These are phyloP conservation scores for Striga hermonthica DNA, from an alignment of 305 asterid species.

Conservation along the genomic window DNA sequence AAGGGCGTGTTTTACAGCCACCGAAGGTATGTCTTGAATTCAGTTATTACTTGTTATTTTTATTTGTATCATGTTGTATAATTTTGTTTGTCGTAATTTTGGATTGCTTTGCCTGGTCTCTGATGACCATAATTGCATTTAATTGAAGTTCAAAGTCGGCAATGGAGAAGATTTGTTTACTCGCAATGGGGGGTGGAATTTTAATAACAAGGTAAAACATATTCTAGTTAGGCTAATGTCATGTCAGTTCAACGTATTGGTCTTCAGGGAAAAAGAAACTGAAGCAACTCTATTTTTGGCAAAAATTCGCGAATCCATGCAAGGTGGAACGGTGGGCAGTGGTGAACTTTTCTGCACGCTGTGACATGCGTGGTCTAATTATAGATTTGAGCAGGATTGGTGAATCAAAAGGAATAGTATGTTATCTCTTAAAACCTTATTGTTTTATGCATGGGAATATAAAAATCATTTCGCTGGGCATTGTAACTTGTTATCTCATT, in stretches of 20 bases:
- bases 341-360: constrained; percentile 65
- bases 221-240: neutral
- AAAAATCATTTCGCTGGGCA: neutral
- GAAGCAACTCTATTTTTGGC: constrained; percentile 21
- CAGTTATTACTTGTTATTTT: neutral
- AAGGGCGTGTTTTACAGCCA: constrained; percentile 68
- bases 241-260: neutral
- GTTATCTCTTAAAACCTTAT: constrained; percentile 27
- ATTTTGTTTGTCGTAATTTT: neutral
- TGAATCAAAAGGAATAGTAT: constrained; percentile 54
- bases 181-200: constrained; percentile 68
- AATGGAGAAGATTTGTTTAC: constrained; percentile 57
- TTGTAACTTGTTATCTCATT: constrained; percentile 9
- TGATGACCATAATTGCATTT: constrained; percentile 8
- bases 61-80: neutral
- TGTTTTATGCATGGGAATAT: neutral
- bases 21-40: constrained; percentile 48
- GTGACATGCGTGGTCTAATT: constrained; percentile 42
- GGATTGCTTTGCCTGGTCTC: constrained; percentile 1
- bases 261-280: neutral
- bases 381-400: constrained; percentile 54
- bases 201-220: constrained; percentile 52
- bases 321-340: constrained; percentile 65
- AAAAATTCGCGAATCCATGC: constrained; percentile 56
- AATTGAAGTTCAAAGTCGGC: constrained; percentile 59